A percentile compares a stretch with the other conserved stretches of the same genome.
phyloP scores from a whole-genome alignment of 495 filamentous ascomycete species.

The Trichoderma erinaceum region DNA sequence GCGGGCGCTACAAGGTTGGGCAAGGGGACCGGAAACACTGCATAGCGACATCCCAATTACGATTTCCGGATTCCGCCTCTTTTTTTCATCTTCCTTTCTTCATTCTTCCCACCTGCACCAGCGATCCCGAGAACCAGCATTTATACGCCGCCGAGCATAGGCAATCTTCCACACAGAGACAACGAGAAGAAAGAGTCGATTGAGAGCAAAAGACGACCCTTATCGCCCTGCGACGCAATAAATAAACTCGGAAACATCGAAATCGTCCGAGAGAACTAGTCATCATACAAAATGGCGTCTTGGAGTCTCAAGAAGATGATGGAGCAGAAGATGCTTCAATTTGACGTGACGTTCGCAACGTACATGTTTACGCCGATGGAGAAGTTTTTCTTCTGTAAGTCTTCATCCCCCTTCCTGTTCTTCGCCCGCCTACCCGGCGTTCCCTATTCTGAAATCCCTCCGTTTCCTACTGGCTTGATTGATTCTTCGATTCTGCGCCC shows the following conservation, averaged over 20 bases:
- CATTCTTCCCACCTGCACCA: no score
- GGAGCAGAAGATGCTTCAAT: constrained; percentile 44
- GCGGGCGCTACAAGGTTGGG: no score
- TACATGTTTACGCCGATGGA: constrained; percentile 44
- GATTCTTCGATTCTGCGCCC: background rate
- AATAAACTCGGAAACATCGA: background rate
- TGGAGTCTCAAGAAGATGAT: constrained; percentile 27
- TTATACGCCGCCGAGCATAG: no score
- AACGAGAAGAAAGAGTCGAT: no score
- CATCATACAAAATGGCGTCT: background rate
- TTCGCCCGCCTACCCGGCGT: background rate
- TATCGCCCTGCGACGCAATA: background rate
- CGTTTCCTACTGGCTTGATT: background rate
- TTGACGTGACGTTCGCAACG: constrained; percentile 42
- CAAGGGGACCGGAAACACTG: no score
- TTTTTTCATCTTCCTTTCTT: no score
- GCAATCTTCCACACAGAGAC: no score
- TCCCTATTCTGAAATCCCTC: background rate
- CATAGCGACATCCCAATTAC: no score
- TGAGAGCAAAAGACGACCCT: no score
- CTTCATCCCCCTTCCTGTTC: background rate
- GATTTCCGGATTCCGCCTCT: no score
- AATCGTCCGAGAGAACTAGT: background rate
- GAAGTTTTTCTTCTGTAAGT: constrained; percentile 43
- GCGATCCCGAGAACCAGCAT: no score